A percentile compares a stretch with the other conserved stretches of the same genome.
phyloP scores from a whole-genome alignment of 176 grass and related monocot species.

The Triticum dicoccoides region DNA sequence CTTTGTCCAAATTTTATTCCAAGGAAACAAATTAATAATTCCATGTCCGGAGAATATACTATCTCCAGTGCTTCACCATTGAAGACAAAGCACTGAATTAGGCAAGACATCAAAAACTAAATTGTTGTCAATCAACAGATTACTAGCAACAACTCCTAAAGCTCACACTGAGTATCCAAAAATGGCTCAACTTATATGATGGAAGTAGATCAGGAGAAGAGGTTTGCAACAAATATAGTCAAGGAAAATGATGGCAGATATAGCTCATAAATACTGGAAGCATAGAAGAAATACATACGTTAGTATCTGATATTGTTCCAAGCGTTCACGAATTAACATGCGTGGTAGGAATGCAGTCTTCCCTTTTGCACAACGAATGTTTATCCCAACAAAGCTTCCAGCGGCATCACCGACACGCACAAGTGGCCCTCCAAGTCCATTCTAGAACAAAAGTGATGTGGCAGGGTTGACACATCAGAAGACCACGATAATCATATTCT shows the following conservation, averaged over 20 bases:
- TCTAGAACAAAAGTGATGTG: too few species aligned
- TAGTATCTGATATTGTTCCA: not conserved
- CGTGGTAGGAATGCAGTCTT: not conserved
- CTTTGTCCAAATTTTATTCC: not conserved
- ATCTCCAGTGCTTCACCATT: not conserved
- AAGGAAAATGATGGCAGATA: not conserved
- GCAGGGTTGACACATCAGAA: too few species aligned
- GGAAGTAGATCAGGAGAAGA: not conserved
- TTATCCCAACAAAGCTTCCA: not conserved
- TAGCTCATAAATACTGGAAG: not conserved
- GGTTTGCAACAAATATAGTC: slow-evolving; percentile 22
- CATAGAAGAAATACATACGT: not conserved
- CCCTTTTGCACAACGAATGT: not conserved
- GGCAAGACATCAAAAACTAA: not conserved
- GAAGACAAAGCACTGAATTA: not conserved
- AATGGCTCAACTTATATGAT: not conserved
- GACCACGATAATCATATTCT: too few species aligned
- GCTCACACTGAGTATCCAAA: not conserved
- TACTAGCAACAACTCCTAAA: not conserved
- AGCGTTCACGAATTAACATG: not conserved
- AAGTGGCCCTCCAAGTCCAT: not conserved
- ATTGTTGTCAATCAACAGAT: not conserved
- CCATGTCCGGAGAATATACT: not conserved
- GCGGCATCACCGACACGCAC: not conserved
- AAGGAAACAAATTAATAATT: not conserved